Evolutionary conservation across 2,329 filamentous ascomycete genomes (phyloP).

Genomic region (Podosphaera leucotricha): DNA sequence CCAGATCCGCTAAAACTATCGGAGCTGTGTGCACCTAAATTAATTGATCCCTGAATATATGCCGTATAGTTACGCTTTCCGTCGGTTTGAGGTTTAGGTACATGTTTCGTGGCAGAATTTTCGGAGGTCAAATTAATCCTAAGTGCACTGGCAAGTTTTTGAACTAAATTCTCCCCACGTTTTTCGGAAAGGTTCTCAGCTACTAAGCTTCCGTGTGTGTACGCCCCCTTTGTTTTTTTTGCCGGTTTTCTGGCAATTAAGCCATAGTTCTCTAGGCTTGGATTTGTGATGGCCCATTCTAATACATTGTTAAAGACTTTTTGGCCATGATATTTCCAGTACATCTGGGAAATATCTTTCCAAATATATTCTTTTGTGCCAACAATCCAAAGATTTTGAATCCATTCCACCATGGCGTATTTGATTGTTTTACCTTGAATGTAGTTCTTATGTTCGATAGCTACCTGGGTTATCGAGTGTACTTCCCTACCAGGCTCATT

Average conservation of each 20-base stretch:
- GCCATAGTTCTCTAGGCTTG: constrained; percentile 1
- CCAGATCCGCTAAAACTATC: neutral
- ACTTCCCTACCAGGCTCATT: constrained; percentile 8
- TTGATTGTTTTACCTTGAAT: constrained; percentile 7
- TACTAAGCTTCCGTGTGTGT: neutral
- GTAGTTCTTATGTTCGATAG: constrained; percentile 4
- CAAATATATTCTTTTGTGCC: constrained; percentile 5
- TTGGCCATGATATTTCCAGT: constrained; percentile 5
- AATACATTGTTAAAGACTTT: constrained; percentile 4
- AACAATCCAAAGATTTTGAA: constrained; percentile 2
- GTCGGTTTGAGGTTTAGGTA: neutral
- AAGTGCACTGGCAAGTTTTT: constrained; percentile 4
- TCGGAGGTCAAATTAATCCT: constrained; percentile 1
- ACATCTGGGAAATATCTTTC: constrained; percentile 6
- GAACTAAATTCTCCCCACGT: constrained; percentile 2
- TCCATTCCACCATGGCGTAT: constrained; percentile 9
- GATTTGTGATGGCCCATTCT: constrained; percentile 5
- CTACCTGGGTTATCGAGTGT: constrained; percentile 1
- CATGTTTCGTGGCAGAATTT: neutral
- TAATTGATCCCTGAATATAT: neutral
- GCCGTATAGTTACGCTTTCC: constrained; percentile 4
- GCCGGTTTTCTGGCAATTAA: neutral
- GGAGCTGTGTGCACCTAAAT: neutral
- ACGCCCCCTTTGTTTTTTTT: neutral
- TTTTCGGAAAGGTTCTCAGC: neutral